Evolutionary conservation across 495 filamentous ascomycete genomes (phyloP).

Genomic region (Penicillium soppii): DNA sequence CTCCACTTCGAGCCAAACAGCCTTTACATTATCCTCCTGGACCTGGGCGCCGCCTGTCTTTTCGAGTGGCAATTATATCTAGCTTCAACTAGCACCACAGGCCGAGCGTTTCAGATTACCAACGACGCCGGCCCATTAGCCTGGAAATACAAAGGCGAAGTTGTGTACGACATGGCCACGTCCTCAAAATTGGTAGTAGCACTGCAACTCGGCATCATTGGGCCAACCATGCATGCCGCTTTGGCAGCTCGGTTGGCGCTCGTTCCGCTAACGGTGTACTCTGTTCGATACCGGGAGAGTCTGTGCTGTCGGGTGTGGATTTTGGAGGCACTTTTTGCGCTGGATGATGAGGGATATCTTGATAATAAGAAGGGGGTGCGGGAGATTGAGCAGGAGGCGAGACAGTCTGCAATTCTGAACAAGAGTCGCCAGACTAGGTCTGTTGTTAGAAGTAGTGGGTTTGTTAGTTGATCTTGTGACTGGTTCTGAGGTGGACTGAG

Average conservation of each 20-base stretch:
- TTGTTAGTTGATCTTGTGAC: neutral
- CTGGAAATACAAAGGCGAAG: constrained; percentile 18
- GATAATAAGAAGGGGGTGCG: constrained; percentile 8
- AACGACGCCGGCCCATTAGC: constrained; percentile 8
- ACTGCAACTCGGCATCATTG: constrained; percentile 20
- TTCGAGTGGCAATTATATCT: constrained; percentile 30
- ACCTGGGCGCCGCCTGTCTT: constrained; percentile 15
- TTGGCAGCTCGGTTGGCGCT: constrained; percentile 14
- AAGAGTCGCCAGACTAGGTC: constrained; percentile 12
- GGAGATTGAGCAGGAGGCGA: constrained; percentile 25
- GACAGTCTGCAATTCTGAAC: constrained; percentile 12
- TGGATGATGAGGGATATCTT: constrained; percentile 30
- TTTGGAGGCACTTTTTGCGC: constrained; percentile 24
- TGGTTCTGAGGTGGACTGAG: neutral
- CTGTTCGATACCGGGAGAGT: constrained; percentile 18
- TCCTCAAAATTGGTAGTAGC: constrained; percentile 12
- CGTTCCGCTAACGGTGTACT: constrained; percentile 16
- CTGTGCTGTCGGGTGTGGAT: constrained; percentile 26
- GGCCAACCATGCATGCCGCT: constrained; percentile 18
- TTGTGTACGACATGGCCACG: constrained; percentile 2
- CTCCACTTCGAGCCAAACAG: constrained; percentile 10
- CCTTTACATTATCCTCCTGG: constrained; percentile 20
- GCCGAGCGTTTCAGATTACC: constrained; percentile 15
- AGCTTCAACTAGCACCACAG: constrained; percentile 9
- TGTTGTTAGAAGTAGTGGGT: constrained; percentile 5